Conservation (phyloP, 1,284 basidiomycete genomes). For the Sporisorium graminicola region DNA sequence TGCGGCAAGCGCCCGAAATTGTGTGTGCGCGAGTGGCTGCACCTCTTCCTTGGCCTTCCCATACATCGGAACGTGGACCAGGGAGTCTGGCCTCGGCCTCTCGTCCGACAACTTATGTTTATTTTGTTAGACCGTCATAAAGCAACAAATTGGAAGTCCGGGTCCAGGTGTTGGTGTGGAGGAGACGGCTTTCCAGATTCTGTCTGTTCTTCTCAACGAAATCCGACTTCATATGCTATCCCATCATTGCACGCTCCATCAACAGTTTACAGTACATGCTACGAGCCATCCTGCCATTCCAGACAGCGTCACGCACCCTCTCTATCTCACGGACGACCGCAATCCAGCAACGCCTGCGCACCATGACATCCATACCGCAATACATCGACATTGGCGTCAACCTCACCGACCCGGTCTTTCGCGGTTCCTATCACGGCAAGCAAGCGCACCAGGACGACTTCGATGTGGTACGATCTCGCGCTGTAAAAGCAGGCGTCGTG, state of each 20-base stretch:
- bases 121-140: background rate
- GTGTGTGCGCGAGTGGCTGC: background rate
- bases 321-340: background rate
- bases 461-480: slow-evolving; percentile 76
- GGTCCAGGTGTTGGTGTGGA: slow-evolving; percentile 23
- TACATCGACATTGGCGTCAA: slow-evolving; percentile 73
- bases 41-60: background rate
- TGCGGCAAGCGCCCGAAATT: slow-evolving; percentile 5
- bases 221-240: background rate
- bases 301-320: background rate
- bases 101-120: slow-evolving; percentile 5
- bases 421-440: slow-evolving; percentile 72
- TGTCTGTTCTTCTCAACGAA: background rate
- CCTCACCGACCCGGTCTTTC: slow-evolving; percentile 72
- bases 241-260: background rate
- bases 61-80: slow-evolving; percentile 1
- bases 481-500: slow-evolving; percentile 77
- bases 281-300: background rate
- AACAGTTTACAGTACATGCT: background rate
- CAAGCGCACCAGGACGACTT: slow-evolving; percentile 75
- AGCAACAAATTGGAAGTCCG: background rate
- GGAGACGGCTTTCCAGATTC: no score
- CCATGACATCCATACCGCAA: slow-evolving; percentile 9
- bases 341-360: slow-evolving; percentile 1
- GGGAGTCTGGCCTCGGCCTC: background rate